Base-by-base conservation (phyloP, 1,284 basidiomycete species). In the Peniophora sp. region DNA sequence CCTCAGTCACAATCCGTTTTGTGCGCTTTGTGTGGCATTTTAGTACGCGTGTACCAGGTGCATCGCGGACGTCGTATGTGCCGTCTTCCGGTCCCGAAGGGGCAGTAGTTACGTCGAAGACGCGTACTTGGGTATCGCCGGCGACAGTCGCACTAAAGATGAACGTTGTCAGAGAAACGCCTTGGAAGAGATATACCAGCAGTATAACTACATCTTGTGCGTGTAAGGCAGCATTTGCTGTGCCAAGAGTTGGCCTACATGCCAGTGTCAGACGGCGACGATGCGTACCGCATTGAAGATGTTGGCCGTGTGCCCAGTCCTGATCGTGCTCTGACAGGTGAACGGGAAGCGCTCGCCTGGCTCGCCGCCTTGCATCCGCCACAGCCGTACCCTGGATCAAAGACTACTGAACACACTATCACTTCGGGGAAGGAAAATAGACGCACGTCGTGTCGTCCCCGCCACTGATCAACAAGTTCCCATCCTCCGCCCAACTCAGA, bases 1-100 rank as follows among this genome's bases (percentile, higher is more conserved):
- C 82, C 64, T 93, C 91, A 14, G 84, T 88, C 3, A 89, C 79
- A 52, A 97, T 84, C 41, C 89, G 74, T 63, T 97, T 97, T 19
- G 86, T 85, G 16, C 86, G 71, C 52, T 73, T 68, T 11, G 64
- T 64, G 61, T 93, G 91, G 58, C 90, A 94, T 47, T 72, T 71
- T 27, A 92, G 64, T 2, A 83, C 65, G n/a, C 74, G 71, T 12
- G 76, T 69, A 50, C 71, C 73, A 25, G 75, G 68, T 57, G 80
- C 70, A 45, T 63, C 69, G 58, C 77, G 78, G 25, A 67, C 65
- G 43, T 64, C 65, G 53, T 69, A 64, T 45, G 58, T 65, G 9
- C 61, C 65, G 27, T 56, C 60, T n/a, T 63, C 60, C n/a, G 67
- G 63, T 32, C 64, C 61, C 49, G 67, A 64, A 2, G 72, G 65